A percentile compares a stretch with the other conserved stretches of the same genome.
Conservation (phyloP, 306 rosid species). For the Vigna trinervia region DNA sequence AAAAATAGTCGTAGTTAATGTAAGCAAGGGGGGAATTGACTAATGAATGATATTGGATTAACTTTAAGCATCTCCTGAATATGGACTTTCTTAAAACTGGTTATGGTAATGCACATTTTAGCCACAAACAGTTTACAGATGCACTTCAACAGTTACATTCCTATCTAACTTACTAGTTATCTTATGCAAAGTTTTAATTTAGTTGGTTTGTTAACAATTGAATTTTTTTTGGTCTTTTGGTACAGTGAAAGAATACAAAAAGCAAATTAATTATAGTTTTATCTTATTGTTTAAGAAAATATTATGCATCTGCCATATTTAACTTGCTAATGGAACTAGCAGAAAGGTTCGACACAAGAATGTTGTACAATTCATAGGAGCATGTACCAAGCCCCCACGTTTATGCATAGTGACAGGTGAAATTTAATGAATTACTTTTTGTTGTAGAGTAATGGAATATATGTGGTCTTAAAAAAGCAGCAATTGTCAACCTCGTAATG, state of each 20-base stretch:
- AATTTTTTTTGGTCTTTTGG: background rate
- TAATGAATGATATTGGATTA: background rate
- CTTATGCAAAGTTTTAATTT: constrained; percentile 8
- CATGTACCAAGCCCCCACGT: constrained; percentile 89
- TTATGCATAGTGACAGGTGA: constrained; percentile 96
- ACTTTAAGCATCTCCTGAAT: constrained; percentile 1
- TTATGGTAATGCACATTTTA: background rate
- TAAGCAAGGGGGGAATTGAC: background rate
- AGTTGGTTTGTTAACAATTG: background rate
- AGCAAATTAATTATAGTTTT: constrained; percentile 8
- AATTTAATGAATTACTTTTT: constrained; percentile 27
- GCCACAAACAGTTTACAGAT: background rate
- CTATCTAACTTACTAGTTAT: constrained; percentile 25
- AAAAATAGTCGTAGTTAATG: background rate
- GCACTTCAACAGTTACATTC: constrained; percentile 1
- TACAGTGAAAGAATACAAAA: constrained; percentile 1
- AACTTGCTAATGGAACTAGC: constrained; percentile 50
- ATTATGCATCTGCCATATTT: constrained; percentile 15
- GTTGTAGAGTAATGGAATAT: constrained; percentile 10
- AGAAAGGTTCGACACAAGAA: constrained; percentile 99
- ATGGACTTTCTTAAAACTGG: constrained; percentile 21
- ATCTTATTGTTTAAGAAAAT: background rate
- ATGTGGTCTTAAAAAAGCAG: constrained; percentile 29
- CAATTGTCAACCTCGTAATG: constrained; percentile 14
- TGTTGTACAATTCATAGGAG: constrained; percentile 99